phyloP scores from a whole-genome alignment of 2,329 filamentous ascomycete genomes.

The Bisporella sp. region DNA sequence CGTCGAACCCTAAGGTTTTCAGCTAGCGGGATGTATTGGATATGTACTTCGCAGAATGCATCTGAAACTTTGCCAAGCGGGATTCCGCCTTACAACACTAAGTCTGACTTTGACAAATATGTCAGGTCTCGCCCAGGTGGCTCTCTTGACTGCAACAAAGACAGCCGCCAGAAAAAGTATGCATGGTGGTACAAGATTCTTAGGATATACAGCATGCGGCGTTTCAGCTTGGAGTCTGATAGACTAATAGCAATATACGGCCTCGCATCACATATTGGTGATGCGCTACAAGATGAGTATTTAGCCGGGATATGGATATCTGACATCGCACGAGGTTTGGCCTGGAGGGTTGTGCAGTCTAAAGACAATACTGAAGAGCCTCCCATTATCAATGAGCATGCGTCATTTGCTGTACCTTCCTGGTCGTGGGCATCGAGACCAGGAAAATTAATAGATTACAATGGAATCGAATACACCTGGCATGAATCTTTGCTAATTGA shows the following conservation, averaged over 20 bases:
- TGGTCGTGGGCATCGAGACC: constrained; percentile 3
- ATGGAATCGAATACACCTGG: constrained; percentile 1
- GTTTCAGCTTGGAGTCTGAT: constrained; percentile 10
- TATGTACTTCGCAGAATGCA: constrained; percentile 7
- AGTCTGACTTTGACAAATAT: constrained; percentile 10
- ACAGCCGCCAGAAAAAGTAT: constrained; percentile 3
- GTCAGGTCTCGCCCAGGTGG: constrained; percentile 4
- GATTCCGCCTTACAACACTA: constrained; percentile 5
- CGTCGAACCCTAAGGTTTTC: constrained; percentile 5
- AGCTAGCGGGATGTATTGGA: constrained; percentile 5
- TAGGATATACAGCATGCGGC: constrained; percentile 9
- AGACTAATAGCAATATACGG: constrained; percentile 10
- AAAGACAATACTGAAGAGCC: no score
- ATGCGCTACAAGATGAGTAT: constrained; percentile 4
- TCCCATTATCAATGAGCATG: no score
- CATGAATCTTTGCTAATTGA: constrained; percentile 4
- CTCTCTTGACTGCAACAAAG: neutral
- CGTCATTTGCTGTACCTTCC: neutral
- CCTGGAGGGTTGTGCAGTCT: constrained; percentile 4
- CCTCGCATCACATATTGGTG: constrained; percentile 5
- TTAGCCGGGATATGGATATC: constrained; percentile 7
- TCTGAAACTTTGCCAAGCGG: constrained; percentile 10
- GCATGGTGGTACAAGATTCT: constrained; percentile 10
- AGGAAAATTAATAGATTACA: constrained; percentile 6
- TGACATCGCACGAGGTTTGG: constrained; percentile 6